phyloP scores from a whole-genome alignment of 2,329 filamentous ascomycete genomes.

The Purpureocillium lavendulum region DNA sequence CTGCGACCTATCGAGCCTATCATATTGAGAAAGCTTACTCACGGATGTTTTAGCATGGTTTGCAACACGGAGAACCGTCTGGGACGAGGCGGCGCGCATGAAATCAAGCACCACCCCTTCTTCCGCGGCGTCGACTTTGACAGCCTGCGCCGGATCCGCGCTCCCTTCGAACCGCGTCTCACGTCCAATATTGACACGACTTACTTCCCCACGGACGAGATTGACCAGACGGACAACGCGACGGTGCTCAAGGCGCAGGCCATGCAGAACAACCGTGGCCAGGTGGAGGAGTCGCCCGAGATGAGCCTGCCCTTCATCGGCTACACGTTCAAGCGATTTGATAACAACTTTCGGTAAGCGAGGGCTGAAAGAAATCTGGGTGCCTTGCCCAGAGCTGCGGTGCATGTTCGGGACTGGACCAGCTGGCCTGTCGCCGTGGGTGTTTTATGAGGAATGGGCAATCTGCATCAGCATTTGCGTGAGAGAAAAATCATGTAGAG shows the following conservation, averaged over 20 bases:
- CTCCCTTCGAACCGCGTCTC: slow-evolving; percentile 90
- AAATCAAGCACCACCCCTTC: slow-evolving; percentile 91
- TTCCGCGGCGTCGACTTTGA: slow-evolving; percentile 97
- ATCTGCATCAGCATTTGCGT: slow-evolving; percentile 1
- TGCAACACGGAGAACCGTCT: slow-evolving; percentile 91
- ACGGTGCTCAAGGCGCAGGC: slow-evolving; percentile 80
- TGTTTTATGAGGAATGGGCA: no score
- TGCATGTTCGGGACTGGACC: no score
- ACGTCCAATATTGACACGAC: slow-evolving; percentile 92
- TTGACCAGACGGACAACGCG: slow-evolving; percentile 91
- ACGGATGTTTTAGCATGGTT: slow-evolving; percentile 66
- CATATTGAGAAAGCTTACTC: background rate
- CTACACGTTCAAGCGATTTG: slow-evolving; percentile 85
- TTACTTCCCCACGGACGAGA: slow-evolving; percentile 98
- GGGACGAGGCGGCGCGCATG: slow-evolving; percentile 75
- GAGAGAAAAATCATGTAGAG: background rate
- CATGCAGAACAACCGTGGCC: slow-evolving; percentile 56
- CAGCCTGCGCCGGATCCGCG: slow-evolving; percentile 81
- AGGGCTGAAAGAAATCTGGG: background rate
- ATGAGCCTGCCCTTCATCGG: slow-evolving; percentile 76
- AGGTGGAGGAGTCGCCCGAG: slow-evolving; percentile 73
- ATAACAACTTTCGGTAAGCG: slow-evolving; percentile 55
- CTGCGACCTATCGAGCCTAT: background rate
- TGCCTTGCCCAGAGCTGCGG: background rate
- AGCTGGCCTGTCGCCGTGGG: no score